These are phyloP conservation scores for Blastocystis sp. DNA, from an alignment of 352 stramenopile genomes.

Conservation along the genomic window DNA sequence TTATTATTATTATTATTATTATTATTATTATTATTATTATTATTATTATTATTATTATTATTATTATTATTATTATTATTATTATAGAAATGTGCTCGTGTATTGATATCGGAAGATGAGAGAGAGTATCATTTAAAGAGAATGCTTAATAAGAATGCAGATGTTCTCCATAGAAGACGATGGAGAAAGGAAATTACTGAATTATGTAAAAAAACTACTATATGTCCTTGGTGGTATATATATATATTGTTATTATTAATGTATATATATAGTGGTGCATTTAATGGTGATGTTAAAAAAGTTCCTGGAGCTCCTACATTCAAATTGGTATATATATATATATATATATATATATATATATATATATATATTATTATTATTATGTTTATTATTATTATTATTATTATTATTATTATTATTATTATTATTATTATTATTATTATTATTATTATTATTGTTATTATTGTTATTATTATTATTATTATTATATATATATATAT, in stretches of 20 bases:
- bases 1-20: no score
- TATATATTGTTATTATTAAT: neutral
- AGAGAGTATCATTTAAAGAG: constrained; percentile 58
- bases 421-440: constrained; percentile 25
- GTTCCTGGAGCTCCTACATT: constrained; percentile 75
- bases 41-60: no score
- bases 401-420: constrained; percentile 49
- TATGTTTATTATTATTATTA: no score
- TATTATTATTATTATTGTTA: neutral
- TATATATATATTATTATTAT: constrained; percentile 76
- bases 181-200: constrained; percentile 75
- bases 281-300: constrained; percentile 94
- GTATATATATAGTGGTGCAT: constrained; percentile 48
- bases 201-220: constrained; percentile 80
- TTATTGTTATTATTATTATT: constrained; percentile 54
- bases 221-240: constrained; percentile 70
- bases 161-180: constrained; percentile 52
- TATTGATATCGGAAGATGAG: constrained; percentile 72
- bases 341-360: constrained; percentile 52
- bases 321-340: constrained; percentile 64
- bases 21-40: no score
- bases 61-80: no score
- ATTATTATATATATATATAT: constrained; percentile 27
- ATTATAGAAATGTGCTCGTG: constrained; percentile 66
- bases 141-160: constrained; percentile 59